phyloP scores from a whole-genome alignment of 805 yeast genomes.

The Candida verbasci region DNA sequence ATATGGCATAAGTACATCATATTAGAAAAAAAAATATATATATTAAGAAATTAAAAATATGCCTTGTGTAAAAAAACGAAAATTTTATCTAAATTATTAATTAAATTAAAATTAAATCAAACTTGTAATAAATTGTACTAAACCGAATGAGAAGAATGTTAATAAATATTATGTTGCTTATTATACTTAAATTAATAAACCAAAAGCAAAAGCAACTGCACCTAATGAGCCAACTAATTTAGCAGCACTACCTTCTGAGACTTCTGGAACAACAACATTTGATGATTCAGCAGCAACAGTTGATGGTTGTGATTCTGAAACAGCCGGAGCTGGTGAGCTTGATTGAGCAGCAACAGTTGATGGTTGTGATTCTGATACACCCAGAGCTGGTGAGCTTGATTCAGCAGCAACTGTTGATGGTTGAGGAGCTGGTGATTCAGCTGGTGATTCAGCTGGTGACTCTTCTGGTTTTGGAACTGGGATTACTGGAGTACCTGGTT shows the following conservation, averaged over 20 bases:
- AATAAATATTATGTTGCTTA: not conserved
- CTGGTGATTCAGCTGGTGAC: not conserved
- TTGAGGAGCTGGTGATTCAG: slow-evolving; percentile 39
- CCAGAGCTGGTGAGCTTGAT: too few species aligned
- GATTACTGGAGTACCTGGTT: not conserved
- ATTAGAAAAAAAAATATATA: too few species aligned
- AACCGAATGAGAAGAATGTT: not conserved
- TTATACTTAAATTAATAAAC: not conserved
- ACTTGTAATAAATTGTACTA: not conserved
- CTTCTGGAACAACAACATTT: slow-evolving; percentile 2
- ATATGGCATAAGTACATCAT: too few species aligned
- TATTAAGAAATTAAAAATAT: not conserved
- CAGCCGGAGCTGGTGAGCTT: too few species aligned
- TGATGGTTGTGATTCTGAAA: too few species aligned
- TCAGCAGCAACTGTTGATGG: not conserved
- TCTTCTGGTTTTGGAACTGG: slow-evolving; percentile 1
- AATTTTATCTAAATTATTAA: not conserved
- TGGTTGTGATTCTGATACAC: too few species aligned
- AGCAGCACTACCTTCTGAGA: slow-evolving; percentile 20
- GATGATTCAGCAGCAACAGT: slow-evolving; percentile 13
- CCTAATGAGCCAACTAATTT: slow-evolving; percentile 34
- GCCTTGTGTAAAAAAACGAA: not conserved
- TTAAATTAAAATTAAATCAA: not conserved
- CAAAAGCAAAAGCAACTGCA: slow-evolving; percentile 23
- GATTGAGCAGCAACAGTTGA: slow-evolving; percentile 16